Conservation (phyloP, 192 early-diverging fungal species). For the Coemansia reversa region DNA sequence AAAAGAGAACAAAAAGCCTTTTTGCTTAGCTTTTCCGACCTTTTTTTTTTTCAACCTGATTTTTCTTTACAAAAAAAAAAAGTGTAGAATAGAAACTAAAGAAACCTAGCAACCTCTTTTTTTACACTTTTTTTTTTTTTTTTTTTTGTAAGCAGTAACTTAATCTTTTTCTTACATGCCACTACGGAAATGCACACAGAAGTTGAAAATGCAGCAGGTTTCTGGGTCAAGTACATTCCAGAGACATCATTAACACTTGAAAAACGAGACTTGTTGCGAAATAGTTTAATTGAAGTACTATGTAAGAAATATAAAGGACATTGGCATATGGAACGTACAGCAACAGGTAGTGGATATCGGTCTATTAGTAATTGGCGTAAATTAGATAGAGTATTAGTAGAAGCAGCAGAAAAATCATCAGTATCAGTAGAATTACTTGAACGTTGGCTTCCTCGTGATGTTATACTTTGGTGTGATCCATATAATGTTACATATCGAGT, state of each 20-base stretch:
- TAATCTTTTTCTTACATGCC: conserved; percentile 20
- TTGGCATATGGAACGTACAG: conserved; percentile 68
- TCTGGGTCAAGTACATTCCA: conserved; percentile 49
- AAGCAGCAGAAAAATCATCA: conserved; percentile 56
- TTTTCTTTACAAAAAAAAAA: no score
- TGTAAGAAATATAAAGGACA: conserved; percentile 63
- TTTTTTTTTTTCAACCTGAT: neutral
- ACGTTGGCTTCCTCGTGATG: conserved; percentile 62
- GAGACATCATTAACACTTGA: conserved; percentile 28
- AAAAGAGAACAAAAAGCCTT: neutral
- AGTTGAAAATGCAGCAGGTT: conserved; percentile 45
- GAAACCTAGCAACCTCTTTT: neutral
- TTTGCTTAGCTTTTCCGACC: neutral
- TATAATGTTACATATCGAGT: conserved; percentile 69
- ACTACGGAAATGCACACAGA: conserved; percentile 45
- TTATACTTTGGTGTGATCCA: conserved; percentile 74
- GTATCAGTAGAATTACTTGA: conserved; percentile 55
- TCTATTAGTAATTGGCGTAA: conserved; percentile 70
- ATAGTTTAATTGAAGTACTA: conserved; percentile 55
- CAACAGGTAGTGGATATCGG: conserved; percentile 72
- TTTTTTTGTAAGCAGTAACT: neutral
- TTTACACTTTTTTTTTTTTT: neutral
- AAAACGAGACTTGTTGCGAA: conserved; percentile 27
- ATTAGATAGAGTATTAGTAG: conserved; percentile 61
- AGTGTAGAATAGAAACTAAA: neutral